Base-by-base conservation (phyloP, 345 rosid genomes). In the Sisymbrium irio region DNA sequence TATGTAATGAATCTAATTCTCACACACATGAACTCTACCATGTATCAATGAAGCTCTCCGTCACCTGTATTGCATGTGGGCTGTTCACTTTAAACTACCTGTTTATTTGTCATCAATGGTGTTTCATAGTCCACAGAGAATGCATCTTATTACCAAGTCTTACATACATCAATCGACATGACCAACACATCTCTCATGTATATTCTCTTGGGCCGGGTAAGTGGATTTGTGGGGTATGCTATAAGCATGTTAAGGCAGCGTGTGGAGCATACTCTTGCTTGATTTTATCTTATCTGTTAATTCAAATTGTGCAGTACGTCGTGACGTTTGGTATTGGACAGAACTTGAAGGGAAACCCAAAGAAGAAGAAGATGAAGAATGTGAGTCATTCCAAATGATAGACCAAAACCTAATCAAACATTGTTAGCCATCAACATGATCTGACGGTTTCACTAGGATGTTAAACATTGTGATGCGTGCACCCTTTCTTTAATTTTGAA, bases 21-120 rank as follows among this genome's bases (percentile, higher is more conserved):
- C 59, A 65, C 20, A 6, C 14, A 2, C 59, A 65, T 20, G 10
- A 36, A 20, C 46, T 65, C 33, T n/a, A 2, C 9, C 70, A 65
- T 36, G 0, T 65, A 35, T 18, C n/a, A 14, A 14, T 20, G 3
- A 17, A 46, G 15, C 51, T 59, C 30, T 5, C 30, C 9, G 36
- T 59, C 46, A 59, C 30, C 6, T 59, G 64, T 18, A 6, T 11
- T 37, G 64, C 65, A 33, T 60, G 65, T 9, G 65, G 65, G 51
- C 18, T 18, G 15, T 22, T 4, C 12, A 46, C 3, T 46, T 7
- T 5, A 6, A 3, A 3, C 3, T 37, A 20, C 27, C 33, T n/a
- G 12, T 60, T 30, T n/a, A 13, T 39, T 8, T 60, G 65, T 39
- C 35, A 20, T 39, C 46, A 19, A 0, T 39, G 65, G 13, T 60